Evolutionary conservation across 2,329 filamentous ascomycete genomes (phyloP).

Genomic region (Exophiala mesophila): DNA sequence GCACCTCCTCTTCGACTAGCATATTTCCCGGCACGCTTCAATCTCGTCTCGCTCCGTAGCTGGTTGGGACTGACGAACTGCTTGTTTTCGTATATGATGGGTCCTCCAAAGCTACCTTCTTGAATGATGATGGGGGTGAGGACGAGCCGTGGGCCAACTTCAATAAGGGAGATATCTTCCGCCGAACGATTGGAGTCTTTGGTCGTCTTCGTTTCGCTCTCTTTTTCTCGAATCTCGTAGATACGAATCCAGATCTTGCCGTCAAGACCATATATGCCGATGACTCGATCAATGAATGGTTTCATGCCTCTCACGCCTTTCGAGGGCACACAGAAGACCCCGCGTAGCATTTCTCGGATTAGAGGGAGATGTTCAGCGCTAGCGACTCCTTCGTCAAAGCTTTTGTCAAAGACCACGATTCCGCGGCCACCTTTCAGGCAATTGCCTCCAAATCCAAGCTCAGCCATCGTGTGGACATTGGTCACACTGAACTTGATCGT

Average conservation of each 20-base stretch:
- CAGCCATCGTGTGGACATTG: slow-evolving; percentile 89
- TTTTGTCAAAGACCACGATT: slow-evolving; percentile 82
- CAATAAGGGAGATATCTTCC: slow-evolving; percentile 70
- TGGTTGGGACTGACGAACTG: slow-evolving; percentile 97
- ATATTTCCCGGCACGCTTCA: slow-evolving; percentile 71
- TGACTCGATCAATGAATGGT: slow-evolving; percentile 92
- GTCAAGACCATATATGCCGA: slow-evolving; percentile 84
- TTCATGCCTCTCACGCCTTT: slow-evolving; percentile 78
- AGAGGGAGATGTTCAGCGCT: slow-evolving; percentile 42
- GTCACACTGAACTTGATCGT: slow-evolving; percentile 53
- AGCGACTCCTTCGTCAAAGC: slow-evolving; percentile 71
- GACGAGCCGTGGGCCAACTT: slow-evolving; percentile 91
- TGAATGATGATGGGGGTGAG: slow-evolving; percentile 92
- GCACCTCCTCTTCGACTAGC: slow-evolving; percentile 69
- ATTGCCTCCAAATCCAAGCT: slow-evolving; percentile 94
- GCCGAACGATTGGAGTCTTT: slow-evolving; percentile 10
- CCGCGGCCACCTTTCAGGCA: slow-evolving; percentile 90
- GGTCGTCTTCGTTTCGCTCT: slow-evolving; percentile 27
- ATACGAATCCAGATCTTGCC: slow-evolving; percentile 95
- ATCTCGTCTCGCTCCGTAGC: slow-evolving; percentile 73
- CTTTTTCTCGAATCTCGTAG: slow-evolving; percentile 78
- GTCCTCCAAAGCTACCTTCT: slow-evolving; percentile 90
- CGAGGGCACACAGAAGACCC: slow-evolving; percentile 88
- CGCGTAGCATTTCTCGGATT: slow-evolving; percentile 81
- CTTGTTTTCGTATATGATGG: slow-evolving; percentile 97